phyloP scores from a whole-genome alignment of 1,284 basidiomycete species.

The Ceraceosorus guamensis region DNA sequence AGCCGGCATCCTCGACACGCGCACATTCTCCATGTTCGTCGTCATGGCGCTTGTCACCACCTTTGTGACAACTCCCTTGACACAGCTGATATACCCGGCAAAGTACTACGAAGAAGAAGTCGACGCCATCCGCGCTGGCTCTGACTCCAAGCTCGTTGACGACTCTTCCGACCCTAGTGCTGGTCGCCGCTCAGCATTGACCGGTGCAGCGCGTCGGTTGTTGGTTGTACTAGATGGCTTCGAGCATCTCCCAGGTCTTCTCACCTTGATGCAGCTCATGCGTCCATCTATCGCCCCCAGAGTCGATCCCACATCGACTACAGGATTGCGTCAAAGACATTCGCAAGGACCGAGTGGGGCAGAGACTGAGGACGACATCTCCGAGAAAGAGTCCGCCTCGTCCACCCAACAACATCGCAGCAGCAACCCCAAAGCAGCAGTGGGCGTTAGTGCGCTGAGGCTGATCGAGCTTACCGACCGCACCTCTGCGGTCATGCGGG shows the following conservation, averaged over 20 bases:
- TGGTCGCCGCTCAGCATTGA: no score
- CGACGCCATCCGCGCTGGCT: no score
- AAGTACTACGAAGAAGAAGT: constrained; percentile 16
- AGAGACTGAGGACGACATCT: not conserved
- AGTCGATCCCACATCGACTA: not conserved
- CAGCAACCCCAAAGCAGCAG: constrained; percentile 10
- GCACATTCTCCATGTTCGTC: constrained; percentile 75
- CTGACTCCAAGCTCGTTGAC: not conserved
- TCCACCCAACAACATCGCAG: not conserved
- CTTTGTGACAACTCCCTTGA: constrained; percentile 79
- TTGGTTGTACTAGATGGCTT: constrained; percentile 83
- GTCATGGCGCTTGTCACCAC: constrained; percentile 78
- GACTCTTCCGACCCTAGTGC: no score
- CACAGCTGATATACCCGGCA: constrained; percentile 66
- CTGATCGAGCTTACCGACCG: constrained; percentile 68
- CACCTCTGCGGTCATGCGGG: constrained; percentile 75
- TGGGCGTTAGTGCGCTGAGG: constrained; percentile 33
- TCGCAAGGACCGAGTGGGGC: no score
- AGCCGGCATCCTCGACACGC: constrained; percentile 67
- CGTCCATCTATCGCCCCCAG: no score
- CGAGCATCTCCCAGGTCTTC: constrained; percentile 65
- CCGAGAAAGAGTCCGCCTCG: not conserved
- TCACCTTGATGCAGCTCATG: constrained; percentile 55
- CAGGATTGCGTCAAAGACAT: not conserved
- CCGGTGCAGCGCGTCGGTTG: constrained; percentile 52